phyloP scores from a whole-genome alignment of 2,329 filamentous ascomycete genomes.

The Cladosporium sp. region DNA sequence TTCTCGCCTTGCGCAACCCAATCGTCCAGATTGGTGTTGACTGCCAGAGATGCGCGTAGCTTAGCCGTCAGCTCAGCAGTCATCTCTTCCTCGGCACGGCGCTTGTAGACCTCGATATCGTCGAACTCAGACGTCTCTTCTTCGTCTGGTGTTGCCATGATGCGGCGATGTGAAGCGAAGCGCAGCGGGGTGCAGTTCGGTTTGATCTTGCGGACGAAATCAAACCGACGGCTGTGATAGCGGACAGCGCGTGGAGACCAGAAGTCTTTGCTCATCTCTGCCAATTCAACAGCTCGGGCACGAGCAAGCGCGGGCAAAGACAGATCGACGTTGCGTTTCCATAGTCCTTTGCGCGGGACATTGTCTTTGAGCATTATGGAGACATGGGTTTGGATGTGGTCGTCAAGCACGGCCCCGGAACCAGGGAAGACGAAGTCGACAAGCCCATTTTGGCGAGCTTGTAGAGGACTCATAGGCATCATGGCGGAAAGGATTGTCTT shows the following conservation, averaged over 20 bases:
- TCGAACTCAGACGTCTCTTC: slow-evolving; percentile 38
- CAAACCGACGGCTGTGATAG: slow-evolving; percentile 37
- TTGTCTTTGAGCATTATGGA: slow-evolving; percentile 27
- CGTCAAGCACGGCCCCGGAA: slow-evolving; percentile 31
- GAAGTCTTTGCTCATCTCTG: slow-evolving; percentile 42
- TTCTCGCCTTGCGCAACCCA: background rate
- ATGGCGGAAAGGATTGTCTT: slow-evolving; percentile 34
- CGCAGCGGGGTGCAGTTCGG: slow-evolving; percentile 35
- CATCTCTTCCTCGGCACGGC: slow-evolving; percentile 13
- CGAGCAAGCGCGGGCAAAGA: slow-evolving; percentile 30
- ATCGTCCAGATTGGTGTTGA: background rate
- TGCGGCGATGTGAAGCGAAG: slow-evolving; percentile 37
- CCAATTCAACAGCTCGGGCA: slow-evolving; percentile 36
- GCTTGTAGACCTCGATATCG: slow-evolving; percentile 23
- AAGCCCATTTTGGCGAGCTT: slow-evolving; percentile 37
- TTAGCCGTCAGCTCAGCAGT: slow-evolving; percentile 6
- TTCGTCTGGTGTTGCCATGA: slow-evolving; percentile 28
- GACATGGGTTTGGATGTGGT: slow-evolving; percentile 35
- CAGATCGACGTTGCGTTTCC: slow-evolving; percentile 36
- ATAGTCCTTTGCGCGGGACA: slow-evolving; percentile 23
- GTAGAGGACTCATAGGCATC: slow-evolving; percentile 36
- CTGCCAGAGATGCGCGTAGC: slow-evolving; percentile 16
- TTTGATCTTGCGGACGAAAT: slow-evolving; percentile 41
- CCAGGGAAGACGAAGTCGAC: slow-evolving; percentile 39
- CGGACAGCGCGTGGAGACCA: slow-evolving; percentile 36